Conservation (phyloP, 805 yeast species). For the Schwanniomyces yamadae region DNA sequence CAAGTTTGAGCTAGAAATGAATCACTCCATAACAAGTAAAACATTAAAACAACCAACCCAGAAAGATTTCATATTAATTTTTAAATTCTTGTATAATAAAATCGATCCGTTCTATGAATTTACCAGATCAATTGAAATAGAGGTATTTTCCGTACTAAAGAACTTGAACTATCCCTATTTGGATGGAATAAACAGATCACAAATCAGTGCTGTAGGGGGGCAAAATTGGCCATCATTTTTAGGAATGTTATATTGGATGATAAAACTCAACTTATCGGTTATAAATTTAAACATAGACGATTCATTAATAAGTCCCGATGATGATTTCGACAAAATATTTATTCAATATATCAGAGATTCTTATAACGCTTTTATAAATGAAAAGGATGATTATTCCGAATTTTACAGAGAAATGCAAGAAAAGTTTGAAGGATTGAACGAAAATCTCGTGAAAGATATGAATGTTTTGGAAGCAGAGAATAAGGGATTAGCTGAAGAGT, state of each 20-base stretch:
- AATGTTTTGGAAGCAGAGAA: slow-evolving; percentile 41
- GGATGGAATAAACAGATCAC: slow-evolving; percentile 78
- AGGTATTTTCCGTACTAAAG: slow-evolving; percentile 66
- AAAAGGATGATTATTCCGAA: slow-evolving; percentile 59
- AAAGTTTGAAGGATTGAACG: slow-evolving; percentile 53
- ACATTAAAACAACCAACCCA: slow-evolving; percentile 80
- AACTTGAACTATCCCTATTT: slow-evolving; percentile 74
- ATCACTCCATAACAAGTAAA: slow-evolving; percentile 63
- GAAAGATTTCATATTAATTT: slow-evolving; percentile 74
- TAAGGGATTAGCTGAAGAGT: slow-evolving; percentile 35
- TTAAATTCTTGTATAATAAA: slow-evolving; percentile 74
- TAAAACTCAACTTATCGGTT: slow-evolving; percentile 47
- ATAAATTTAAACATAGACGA: slow-evolving; percentile 29
- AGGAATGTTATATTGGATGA: slow-evolving; percentile 83
- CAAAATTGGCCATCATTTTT: slow-evolving; percentile 81
- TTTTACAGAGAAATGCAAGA: slow-evolving; percentile 54
- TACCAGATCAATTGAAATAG: slow-evolving; percentile 67
- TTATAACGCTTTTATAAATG: slow-evolving; percentile 63
- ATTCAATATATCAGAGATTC: slow-evolving; percentile 63
- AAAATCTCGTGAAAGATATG: slow-evolving; percentile 48
- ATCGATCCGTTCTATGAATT: slow-evolving; percentile 79
- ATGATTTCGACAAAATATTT: slow-evolving; percentile 50
- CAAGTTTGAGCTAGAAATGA: slow-evolving; percentile 73
- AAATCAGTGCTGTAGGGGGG: slow-evolving; percentile 89
- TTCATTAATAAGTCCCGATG: slow-evolving; percentile 36